Base-by-base conservation (phyloP, 208 protist genomes). In the Herpetomonas tarakana region DNA sequence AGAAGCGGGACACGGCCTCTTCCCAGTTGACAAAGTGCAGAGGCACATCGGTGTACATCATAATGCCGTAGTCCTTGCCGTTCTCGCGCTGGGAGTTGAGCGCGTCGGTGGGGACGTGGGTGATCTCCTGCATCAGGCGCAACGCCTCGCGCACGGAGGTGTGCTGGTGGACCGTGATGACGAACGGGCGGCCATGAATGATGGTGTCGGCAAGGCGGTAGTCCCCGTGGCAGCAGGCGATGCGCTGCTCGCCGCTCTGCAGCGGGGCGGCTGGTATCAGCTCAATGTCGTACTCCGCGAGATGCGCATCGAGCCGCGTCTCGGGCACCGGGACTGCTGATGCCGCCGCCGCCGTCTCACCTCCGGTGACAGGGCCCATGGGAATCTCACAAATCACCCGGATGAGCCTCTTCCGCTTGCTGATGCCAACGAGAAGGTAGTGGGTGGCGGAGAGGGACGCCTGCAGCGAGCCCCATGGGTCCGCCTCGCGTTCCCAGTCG, bases 161-260 rank as follows among this genome's bases (percentile, higher is more conserved):
- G 18, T 19, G 51, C 16, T 26, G 35, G 58, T 70, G 58, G 16
- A 85, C 59, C 1, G 83, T 89, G 45, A 93, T 75, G 57, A 88
- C 44, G 52, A 91, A 91, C 0, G 87, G 87, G 60, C 83, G 62
- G 12, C 71, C 78, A 56, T 90, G 88, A 12, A 68, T 50, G 29
- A n/a, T 2, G 1, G 66, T 60, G 25, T 65, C 69, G 46, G 39
- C 44, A 31, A 71, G 50, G 45, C 51, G 39, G 57, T 77, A 70
- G 47, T 87, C 57, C 16, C 73, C 83, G 66, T 89, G 78, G 56
- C 81, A 91, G 54, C 81, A 91, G 4, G 81, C 69, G 51, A 93
- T 57, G 28, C 83, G 80, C 49, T 69, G 74, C 63, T 88, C 60
- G 3, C 69, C 68, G 2, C 58, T 58, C 31, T 65, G 62, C 26